phyloP scores from a whole-genome alignment of 257 asterid species.

The Nicotiana knightiana region DNA sequence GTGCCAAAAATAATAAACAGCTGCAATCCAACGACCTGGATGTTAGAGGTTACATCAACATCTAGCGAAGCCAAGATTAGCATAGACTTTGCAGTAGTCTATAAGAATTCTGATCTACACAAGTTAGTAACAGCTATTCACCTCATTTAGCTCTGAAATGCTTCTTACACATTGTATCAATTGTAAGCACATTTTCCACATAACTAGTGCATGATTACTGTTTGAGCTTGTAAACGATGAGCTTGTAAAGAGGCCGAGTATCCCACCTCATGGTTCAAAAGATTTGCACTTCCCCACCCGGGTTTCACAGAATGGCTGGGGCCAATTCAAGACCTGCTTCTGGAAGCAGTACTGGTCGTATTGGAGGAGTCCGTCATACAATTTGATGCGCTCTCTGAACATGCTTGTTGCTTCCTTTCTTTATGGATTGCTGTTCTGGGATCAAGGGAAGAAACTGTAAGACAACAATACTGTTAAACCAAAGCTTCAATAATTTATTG shows the following conservation, averaged over 20 bases:
- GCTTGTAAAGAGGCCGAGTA: conserved; percentile 28
- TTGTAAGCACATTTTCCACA: not conserved
- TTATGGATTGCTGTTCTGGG: conserved; percentile 44
- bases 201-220: not conserved
- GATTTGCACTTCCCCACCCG: conserved; percentile 38
- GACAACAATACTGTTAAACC: not conserved
- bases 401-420: conserved; percentile 29
- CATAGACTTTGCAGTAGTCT: conserved; percentile 49
- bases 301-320: conserved; percentile 43
- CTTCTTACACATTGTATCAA: not conserved
- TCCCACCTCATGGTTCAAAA: conserved; percentile 33
- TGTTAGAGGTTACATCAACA: conserved; percentile 50
- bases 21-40: conserved; percentile 63
- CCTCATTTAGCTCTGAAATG: not conserved
- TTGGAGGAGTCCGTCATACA: conserved; percentile 66
- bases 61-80: conserved; percentile 55
- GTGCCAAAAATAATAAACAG: conserved; percentile 41
- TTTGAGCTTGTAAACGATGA: conserved; percentile 19
- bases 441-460: conserved; percentile 44
- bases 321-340: conserved; percentile 47
- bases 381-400: conserved; percentile 36
- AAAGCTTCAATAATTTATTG: not conserved
- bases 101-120: conserved; percentile 34
- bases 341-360: conserved; percentile 62
- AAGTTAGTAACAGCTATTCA: conserved; percentile 29